Base-by-base conservation (phyloP, 108 stramenopile genomes). In the Parietichytrium sp. region DNA sequence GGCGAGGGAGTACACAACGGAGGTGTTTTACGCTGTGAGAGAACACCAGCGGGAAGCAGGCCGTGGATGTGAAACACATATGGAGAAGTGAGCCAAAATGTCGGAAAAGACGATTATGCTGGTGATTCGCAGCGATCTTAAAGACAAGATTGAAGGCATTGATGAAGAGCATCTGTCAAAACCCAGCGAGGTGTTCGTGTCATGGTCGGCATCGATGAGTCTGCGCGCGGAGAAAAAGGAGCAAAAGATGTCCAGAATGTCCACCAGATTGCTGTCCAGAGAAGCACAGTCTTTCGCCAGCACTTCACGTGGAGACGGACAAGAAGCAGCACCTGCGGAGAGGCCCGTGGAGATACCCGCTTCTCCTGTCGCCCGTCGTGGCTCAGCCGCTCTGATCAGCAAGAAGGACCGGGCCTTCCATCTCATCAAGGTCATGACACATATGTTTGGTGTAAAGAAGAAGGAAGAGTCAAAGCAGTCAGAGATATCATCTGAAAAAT, bases 341-440 rank as follows among this genome's bases (percentile, higher is more conserved):
- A n/a, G 36, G 36, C 33, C 45, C 61, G 20, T 45, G 29, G 61
- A 18, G 36, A 20, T 23, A 72, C 7, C 15, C 45, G 16, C 36
- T 10, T 42, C 36, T 33, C 33, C 6, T 1, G 42, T 33, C 13
- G 0, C 38, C 36, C 8, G 33, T 16, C 33, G 61, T 8, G 10
- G 61, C 18, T 33, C n/a, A n/a, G n/a, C n/a, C n/a, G 13, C 6
- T 25, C 15, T 25, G 38, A 45, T 23, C 6, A 27, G 38, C 33
- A 72, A 72, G 2, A 72, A 45, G 20, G 10, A 27, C 10, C 61
- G 61, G 15, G 61, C 61, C 0, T n/a, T 72, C 6, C 61, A 42
- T 27, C 61, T 72, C 38, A 45, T 72, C 23, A 33, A 42, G 13
- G 61, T 72, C 61, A 72, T 72, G 61, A 72, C 18, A 6, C 33